phyloP scores from a whole-genome alignment of 106 monocot genomes.

The Acanthochlamys bracteata region DNA sequence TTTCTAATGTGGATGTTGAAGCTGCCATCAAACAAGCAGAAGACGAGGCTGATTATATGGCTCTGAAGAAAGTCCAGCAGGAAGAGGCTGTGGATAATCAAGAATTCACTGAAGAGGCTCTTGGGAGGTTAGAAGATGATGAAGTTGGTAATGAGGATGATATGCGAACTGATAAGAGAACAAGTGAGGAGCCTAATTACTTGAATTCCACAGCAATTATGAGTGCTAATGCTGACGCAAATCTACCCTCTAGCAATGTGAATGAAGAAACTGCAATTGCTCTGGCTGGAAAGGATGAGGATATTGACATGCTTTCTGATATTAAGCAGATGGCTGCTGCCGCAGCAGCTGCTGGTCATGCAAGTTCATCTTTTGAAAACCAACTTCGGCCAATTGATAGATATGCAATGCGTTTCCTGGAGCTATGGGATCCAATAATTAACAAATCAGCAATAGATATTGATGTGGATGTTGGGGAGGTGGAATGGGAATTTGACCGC shows the following conservation, averaged over 20 bases:
- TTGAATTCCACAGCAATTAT: constrained; percentile 8
- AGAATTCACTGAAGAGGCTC: constrained; percentile 87
- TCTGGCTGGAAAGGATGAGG: constrained; percentile 55
- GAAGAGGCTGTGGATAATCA: constrained; percentile 98
- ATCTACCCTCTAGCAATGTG: constrained; percentile 1
- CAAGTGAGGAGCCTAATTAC: constrained; percentile 24
- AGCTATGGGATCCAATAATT: constrained; percentile 91
- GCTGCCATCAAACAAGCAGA: constrained; percentile 92
- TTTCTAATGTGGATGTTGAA: constrained; percentile 96
- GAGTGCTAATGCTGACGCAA: constrained; percentile 14
- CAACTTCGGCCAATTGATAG: constrained; percentile 95
- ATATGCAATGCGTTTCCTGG: constrained; percentile 98
- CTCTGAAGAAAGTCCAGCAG: constrained; percentile 83
- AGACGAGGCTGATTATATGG: constrained; percentile 99
- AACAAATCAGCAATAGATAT: constrained; percentile 60
- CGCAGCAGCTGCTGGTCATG: constrained; percentile 88
- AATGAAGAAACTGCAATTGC: constrained; percentile 54
- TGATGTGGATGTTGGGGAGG: constrained; percentile 43
- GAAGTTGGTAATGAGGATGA: constrained; percentile 83
- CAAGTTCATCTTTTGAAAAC: constrained; percentile 95
- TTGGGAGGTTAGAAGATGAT: constrained; percentile 80
- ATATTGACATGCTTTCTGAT: constrained; percentile 96
- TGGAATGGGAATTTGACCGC: constrained; percentile 94
- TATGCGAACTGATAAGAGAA: constrained; percentile 38
- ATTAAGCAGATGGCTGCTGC: constrained; percentile 96